Base-by-base conservation (phyloP, 2,329 filamentous ascomycete species). In the Cadophora sp. region DNA sequence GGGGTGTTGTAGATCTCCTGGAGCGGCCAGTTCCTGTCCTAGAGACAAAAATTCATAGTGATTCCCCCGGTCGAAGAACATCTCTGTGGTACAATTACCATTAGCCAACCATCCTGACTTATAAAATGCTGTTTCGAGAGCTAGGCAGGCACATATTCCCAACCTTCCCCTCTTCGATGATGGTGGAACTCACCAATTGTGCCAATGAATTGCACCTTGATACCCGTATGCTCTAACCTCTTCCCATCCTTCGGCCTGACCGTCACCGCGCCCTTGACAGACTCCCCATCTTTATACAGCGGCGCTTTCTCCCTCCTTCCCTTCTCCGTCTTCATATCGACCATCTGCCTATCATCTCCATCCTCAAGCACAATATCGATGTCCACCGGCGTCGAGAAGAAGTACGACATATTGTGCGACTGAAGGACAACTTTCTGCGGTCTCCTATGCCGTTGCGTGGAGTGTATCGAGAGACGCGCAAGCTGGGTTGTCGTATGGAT, bases 41-140 rank as follows among this genome's bases (percentile, higher is more conserved):
- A 98, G 89, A 43, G 94, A 97, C 69, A 99, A 91, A 82, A 99
- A 99, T 83, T 99, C 96, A 85, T 99, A 97, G 84, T 98, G 96
- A 80, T 97, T 99, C 76, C 95, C 95, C 78, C 96, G 93, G 81
- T 99, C 96, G 81, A 97, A 99, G 87, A 98, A 99, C 96, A 99
- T 99, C 81, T 99, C 96, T 97, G 71, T 46, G 64, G 29, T 55
- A 40, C 34, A 24, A 64, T 67, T n/a, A 53, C 31, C 26, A 64
- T 66, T 26, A 67, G 62, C 58, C 34, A 56, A 22, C 22, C 14
- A 46, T 59, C 40, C 9, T 55, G 8, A 48, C 4, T 12, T 6
- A 22, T 8, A 22, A 22, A 22, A 19, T 19, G n/a, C 37, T 27
- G 22, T 31, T 1, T 9, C 4, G 16, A 16, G 37, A 59, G 56